Percentiles rank a stretch among this genome's conserved stretches.
phyloP scores from a whole-genome alignment of 164 flowering plant genomes.

The Umbilicus rupestris region DNA sequence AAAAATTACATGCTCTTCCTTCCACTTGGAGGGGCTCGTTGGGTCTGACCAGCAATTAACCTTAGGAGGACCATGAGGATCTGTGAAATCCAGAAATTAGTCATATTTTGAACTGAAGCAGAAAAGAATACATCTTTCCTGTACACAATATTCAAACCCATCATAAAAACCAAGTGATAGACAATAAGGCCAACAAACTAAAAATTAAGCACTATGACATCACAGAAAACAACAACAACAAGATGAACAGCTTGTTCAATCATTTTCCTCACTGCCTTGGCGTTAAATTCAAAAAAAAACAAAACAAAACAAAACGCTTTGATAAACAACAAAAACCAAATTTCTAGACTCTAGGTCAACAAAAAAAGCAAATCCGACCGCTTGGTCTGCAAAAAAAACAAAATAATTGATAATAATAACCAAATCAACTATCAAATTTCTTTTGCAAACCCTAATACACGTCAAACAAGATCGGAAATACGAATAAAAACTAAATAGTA shows the following conservation, averaged over 20 bases:
- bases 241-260: too few relatives aligned
- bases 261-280: too few relatives aligned
- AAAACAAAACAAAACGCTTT: too few relatives aligned
- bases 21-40: constrained; percentile 51
- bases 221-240: too few relatives aligned
- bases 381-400: background rate
- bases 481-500: constrained; percentile 4
- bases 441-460: background rate
- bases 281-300: too few relatives aligned
- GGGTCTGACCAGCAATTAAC: constrained; percentile 50
- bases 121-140: too few relatives aligned
- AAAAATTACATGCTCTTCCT: constrained; percentile 56
- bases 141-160: too few relatives aligned
- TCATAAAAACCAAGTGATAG: background rate
- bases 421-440: background rate
- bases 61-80: constrained; percentile 55
- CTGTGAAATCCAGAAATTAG: constrained; percentile 17
- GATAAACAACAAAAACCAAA: too few relatives aligned
- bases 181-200: background rate
- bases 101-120: background rate
- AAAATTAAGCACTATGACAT: background rate
- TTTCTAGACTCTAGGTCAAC: background rate
- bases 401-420: background rate
- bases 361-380: background rate
- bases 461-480: background rate